Base-by-base conservation (phyloP, 2,329 filamentous ascomycete species). In the Ceratocystis cacaofunesta region DNA sequence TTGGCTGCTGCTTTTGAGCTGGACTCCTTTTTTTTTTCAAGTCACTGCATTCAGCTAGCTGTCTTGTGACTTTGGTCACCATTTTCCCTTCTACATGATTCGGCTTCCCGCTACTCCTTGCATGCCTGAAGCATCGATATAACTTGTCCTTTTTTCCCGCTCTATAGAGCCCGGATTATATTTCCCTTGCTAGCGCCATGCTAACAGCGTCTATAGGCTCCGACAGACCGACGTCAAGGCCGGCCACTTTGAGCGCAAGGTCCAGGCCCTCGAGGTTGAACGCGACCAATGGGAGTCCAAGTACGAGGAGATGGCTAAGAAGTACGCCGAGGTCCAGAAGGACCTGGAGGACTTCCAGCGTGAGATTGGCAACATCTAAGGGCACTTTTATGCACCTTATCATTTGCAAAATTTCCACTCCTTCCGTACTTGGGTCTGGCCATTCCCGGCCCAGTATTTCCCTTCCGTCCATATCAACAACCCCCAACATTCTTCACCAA, bases 141-240 rank as follows among this genome's bases (percentile, higher is more conserved):
- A 4, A 17, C 8, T 22, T 50, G n/a, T 22, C 17, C 5, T 2
- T 8, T 8, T 8, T 19, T 5, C 17, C 6, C n/a, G 6, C 7
- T 50, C 22, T 50, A 17, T 22, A 22, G 15, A 3, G n/a, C 17
- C 22, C 22, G 7, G 1, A n/a, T 19, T n/a, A 6, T 22, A n/a
- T 7, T n/a, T 50, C 5, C 46, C 46, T 19, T 12, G 36, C 36
- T 4, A 12, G 36, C 19, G 5, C 48, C 28, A 15, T 58, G 28
- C 52, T 58, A 58, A 58, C 28, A 58, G 28, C 12, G 5, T 61
- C 44, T 32, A 70, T 72, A 99, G 94, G 81, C 90, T 97, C 75
- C 92, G 94, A 77, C 92, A 96, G 81, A 96, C 94, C 79, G 94
- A 99, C 76, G 91, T 97, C 80, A 97, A 97, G 84, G 92, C 92